Evolutionary conservation across 441 rosid genomes (phyloP), one percentile per base, ranked within the genome.

Genomic region (Macaranga tanarius): DNA sequence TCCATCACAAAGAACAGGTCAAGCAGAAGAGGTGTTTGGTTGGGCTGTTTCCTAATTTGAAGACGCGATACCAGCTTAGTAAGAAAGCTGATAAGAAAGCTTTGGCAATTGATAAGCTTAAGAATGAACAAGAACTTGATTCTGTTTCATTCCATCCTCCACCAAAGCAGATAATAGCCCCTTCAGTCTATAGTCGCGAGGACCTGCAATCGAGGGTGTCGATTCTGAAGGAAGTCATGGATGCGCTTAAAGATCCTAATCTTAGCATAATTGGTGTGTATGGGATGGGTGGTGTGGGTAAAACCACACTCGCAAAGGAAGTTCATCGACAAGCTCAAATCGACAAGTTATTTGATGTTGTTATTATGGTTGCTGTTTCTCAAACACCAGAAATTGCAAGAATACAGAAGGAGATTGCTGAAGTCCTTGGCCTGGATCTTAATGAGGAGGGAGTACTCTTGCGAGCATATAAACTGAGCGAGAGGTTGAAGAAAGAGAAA

Each of bases 391-490:
- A 61, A 0, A 1, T 61, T 16, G 7, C 42, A 13, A 26, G 65
- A 61, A 31, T 61, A 16, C 65, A 61, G 26, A 42, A 20, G 34
- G 65, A 61, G 34, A 61, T 61, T 17, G 65, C 63, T 0, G 75
- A 19, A 0, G 12, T 7, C 17, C 72, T 74, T 22, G 79, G 79
- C 3, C 57, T 75, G 40, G 20, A 67, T 25, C 50, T 80, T 5
- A 13, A 5, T 5, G 78, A 47, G 8, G 56, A 75, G 16, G 71
- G 55, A 42, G 60, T 15, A 8, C 42, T 67, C 13, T 58, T 55
- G 69, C 74, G 83, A 67, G 78, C 80, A 26, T 23, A 16, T 5
- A 45, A 47, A 28, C 70, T 80, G 63, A 52, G 7, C n/a, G n/a
- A n/a, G n/a, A n/a, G n/a, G n/a, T n/a, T n/a, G n/a, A n/a, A n/a